A percentile compares a stretch with the other conserved stretches of the same genome.
Conservation (phyloP, 208 protist genomes). For the Trypanosoma lewisi region DNA sequence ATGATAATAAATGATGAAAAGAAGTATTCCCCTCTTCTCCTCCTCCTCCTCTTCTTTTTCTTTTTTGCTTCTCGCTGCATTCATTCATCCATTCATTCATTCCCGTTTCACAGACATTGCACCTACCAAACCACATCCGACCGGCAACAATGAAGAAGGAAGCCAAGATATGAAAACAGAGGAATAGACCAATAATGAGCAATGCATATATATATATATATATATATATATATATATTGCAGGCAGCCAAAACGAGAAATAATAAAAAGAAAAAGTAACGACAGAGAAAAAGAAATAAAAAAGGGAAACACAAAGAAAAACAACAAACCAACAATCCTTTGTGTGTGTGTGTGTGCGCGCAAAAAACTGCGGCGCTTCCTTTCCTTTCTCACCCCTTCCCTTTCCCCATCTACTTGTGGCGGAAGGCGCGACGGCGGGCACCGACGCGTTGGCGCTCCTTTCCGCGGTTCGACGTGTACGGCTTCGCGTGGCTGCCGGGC, state of each 20-base stretch:
- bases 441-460: slow-evolving; percentile 22
- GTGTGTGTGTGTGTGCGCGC: not conserved
- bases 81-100: no score
- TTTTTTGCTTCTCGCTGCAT: no score
- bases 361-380: not conserved
- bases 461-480: slow-evolving; percentile 46
- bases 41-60: no score
- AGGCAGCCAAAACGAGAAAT: not conserved
- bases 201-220: no score
- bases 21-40: no score
- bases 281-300: slow-evolving; percentile 10
- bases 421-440: slow-evolving; percentile 41
- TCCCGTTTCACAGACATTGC: no score
- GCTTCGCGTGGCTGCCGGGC: slow-evolving; percentile 90
- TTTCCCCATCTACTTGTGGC: slow-evolving; percentile 47
- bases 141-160: no score
- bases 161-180: no score
- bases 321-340: not conserved
- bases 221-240: no score
- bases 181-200: no score
- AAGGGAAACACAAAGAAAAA: slow-evolving; percentile 4
- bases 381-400: not conserved
- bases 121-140: no score
- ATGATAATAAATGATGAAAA: no score
- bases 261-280: not conserved